A percentile compares a stretch with the other conserved stretches of the same genome.
Evolutionary conservation across 2,329 filamentous ascomycete species (phyloP).

Genomic region (Hortaea sp.): DNA sequence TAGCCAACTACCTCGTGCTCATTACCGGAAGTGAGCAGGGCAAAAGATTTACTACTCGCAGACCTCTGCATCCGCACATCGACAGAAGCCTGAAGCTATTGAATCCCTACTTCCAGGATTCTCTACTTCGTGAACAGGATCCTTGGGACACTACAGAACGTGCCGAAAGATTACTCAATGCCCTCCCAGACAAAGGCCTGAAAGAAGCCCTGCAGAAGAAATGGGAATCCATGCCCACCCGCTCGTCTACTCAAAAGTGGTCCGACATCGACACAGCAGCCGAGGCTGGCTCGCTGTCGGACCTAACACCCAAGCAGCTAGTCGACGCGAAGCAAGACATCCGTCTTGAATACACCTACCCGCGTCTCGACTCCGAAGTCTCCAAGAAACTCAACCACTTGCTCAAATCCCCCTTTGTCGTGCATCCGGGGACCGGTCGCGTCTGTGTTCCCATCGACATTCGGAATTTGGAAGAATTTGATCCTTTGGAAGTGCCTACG

Average conservation of each 20-base stretch:
- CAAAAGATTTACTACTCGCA: conserved; percentile 76
- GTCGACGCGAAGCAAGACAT: conserved; percentile 91
- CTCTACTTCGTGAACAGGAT: conserved; percentile 75
- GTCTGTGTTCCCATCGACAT: conserved; percentile 94
- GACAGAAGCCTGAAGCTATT: conserved; percentile 76
- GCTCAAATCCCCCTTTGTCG: conserved; percentile 91
- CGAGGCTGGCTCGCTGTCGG: conserved; percentile 64
- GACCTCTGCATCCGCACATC: conserved; percentile 84
- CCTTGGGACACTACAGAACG: conserved; percentile 66
- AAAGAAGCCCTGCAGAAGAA: conserved; percentile 75
- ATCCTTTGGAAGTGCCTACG: conserved; percentile 81
- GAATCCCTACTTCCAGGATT: conserved; percentile 70
- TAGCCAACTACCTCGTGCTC: conserved; percentile 83
- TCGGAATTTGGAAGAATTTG: conserved; percentile 64
- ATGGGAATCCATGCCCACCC: conserved; percentile 75
- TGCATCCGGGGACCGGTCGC: conserved; percentile 86
- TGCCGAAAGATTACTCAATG: conserved; percentile 66
- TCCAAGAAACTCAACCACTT: conserved; percentile 97
- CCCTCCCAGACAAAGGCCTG: conserved; percentile 71
- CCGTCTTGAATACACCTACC: conserved; percentile 94
- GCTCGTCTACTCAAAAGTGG: conserved; percentile 77
- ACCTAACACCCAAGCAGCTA: conserved; percentile 49
- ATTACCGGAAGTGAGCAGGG: conserved; percentile 77
- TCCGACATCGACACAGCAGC: conserved; percentile 83
- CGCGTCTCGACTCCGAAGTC: conserved; percentile 90